Percentiles rank a stretch among this genome's conserved stretches.
Conservation (phyloP, 305 asterid genomes). For the Ruellia speciosa region DNA sequence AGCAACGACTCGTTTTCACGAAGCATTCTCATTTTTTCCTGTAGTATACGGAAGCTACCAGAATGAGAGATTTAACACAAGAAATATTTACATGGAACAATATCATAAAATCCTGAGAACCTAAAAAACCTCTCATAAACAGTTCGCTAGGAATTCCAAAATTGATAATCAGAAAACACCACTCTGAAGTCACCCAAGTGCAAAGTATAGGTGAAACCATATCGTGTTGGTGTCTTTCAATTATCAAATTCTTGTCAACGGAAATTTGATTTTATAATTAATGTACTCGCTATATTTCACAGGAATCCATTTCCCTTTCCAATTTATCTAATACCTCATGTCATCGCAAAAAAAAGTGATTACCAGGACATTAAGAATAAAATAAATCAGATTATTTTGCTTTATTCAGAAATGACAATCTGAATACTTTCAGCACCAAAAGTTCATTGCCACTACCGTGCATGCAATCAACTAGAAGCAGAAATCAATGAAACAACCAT, state of each 20-base stretch:
- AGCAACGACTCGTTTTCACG: constrained; percentile 57
- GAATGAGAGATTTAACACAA: constrained; percentile 19
- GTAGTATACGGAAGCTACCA: constrained; percentile 25
- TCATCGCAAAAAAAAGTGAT: constrained; percentile 1
- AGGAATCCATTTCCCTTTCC: not conserved
- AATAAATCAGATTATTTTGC: not conserved
- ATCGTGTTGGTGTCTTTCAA: constrained; percentile 7
- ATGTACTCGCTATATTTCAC: not conserved
- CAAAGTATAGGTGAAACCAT: constrained; percentile 11
- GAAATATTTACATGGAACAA: not conserved
- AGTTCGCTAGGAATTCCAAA: constrained; percentile 9
- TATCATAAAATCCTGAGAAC: constrained; percentile 6
- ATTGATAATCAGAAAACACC: constrained; percentile 7
- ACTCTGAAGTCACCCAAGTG: not conserved
- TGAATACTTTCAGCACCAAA: constrained; percentile 11
- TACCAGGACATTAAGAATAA: not conserved
- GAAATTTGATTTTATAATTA: constrained; percentile 9
- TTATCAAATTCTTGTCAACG: constrained; percentile 13
- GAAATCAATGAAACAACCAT: constrained; percentile 5
- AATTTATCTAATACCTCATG: not conserved
- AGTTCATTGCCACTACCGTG: constrained; percentile 8
- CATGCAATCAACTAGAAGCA: not conserved
- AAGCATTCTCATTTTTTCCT: constrained; percentile 88
- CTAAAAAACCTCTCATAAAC: constrained; percentile 8
- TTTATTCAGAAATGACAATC: constrained; percentile 12